These are phyloP conservation scores for Talaromyces sp. DNA, from an alignment of 2,329 filamentous ascomycete species.

Conservation along the genomic window DNA sequence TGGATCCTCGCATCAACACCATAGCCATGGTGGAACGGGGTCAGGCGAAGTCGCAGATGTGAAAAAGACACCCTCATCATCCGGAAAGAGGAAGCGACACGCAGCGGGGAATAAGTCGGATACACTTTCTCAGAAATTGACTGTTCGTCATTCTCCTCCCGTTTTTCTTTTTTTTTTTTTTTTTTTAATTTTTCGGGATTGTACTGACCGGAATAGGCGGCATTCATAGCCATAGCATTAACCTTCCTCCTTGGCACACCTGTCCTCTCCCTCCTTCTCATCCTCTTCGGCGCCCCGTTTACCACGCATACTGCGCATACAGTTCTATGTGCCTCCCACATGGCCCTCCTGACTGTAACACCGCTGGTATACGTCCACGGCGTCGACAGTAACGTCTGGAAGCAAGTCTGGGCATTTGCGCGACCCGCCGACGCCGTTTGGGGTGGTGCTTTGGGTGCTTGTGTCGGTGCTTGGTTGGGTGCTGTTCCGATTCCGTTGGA, in stretches of 20 bases:
- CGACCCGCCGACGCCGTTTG: conserved; percentile 80
- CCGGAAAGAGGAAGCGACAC: conserved; percentile 14
- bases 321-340: conserved; percentile 73
- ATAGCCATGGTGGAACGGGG: conserved; percentile 8
- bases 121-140: conserved; percentile 18
- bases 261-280: conserved; percentile 60
- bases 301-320: conserved; percentile 79
- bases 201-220: conserved; percentile 53
- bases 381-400: conserved; percentile 69
- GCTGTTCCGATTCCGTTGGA: conserved; percentile 94
- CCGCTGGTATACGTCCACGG: conserved; percentile 85
- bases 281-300: conserved; percentile 89
- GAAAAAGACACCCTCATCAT: conserved; percentile 2
- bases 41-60: background rate
- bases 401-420: conserved; percentile 64
- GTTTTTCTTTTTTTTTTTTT: background rate
- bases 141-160: background rate
- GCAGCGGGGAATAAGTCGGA: background rate
- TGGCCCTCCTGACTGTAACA: conserved; percentile 74
- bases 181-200: background rate
- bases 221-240: conserved; percentile 65
- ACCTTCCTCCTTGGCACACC: conserved; percentile 55
- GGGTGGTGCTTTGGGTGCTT: conserved; percentile 74
- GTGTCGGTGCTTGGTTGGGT: conserved; percentile 85
- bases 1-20: conserved; percentile 34